Conservation (phyloP, 768 basidiomycete genomes). For the Hypsizygus marmoreus region DNA sequence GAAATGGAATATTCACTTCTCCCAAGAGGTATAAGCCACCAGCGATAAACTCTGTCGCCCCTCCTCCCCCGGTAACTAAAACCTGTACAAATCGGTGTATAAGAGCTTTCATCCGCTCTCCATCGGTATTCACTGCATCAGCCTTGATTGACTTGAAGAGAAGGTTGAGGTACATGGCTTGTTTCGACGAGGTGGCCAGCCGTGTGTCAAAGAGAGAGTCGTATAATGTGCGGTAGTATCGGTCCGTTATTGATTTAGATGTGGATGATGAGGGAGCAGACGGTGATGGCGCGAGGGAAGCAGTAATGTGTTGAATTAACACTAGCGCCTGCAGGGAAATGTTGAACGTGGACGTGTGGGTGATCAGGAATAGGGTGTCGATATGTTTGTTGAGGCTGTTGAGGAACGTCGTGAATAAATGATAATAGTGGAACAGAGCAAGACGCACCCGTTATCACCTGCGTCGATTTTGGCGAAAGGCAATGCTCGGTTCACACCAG, state of each 20-base stretch:
- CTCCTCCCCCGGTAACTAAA: conserved; percentile 65
- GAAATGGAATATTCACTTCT: conserved; percentile 56
- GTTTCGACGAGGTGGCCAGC: conserved; percentile 82
- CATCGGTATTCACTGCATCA: conserved; percentile 48
- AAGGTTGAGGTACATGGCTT: conserved; percentile 95
- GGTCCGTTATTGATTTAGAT: conserved; percentile 54
- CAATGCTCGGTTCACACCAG: conserved; percentile 92
- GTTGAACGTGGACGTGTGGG: conserved; percentile 95
- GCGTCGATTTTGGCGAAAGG: conserved; percentile 88
- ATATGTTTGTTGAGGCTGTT: conserved; percentile 81
- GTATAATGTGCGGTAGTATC: conserved; percentile 86
- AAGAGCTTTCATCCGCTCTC: conserved; percentile 74
- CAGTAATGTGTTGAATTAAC: conserved; percentile 82
- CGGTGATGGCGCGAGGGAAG: conserved; percentile 46
- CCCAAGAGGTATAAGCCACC: conserved; percentile 87
- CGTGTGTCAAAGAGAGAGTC: conserved; percentile 85
- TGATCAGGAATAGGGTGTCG: conserved; percentile 92
- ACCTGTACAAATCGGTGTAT: conserved; percentile 84
- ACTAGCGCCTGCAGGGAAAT: conserved; percentile 91
- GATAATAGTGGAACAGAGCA: background rate
- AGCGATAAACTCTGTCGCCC: conserved; percentile 84
- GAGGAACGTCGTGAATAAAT: background rate
- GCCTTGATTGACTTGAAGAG: conserved; percentile 88
- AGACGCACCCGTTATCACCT: conserved; percentile 59
- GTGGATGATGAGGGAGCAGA: conserved; percentile 42